phyloP scores from a whole-genome alignment of 345 rosid genomes.

The Bretschneidera sinensis region DNA sequence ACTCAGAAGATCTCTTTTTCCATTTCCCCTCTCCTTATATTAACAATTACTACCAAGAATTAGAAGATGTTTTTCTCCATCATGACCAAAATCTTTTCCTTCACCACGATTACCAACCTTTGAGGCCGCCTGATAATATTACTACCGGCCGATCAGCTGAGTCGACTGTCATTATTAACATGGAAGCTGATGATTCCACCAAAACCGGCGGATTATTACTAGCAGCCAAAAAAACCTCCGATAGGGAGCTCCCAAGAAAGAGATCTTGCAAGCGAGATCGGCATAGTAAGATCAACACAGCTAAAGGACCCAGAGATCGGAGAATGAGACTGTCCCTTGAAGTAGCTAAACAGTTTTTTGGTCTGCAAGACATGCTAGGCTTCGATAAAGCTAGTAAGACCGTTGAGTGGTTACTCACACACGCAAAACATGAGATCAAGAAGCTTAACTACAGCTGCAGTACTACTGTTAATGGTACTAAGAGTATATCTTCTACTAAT shows the following conservation, averaged over 20 bases:
- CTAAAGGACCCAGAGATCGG: conserved; percentile 75
- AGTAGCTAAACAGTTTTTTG: conserved; percentile 66
- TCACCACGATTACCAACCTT: no score
- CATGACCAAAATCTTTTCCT: conserved; percentile 25
- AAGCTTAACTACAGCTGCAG: conserved; percentile 29
- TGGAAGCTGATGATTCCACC: no score
- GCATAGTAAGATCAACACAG: conserved; percentile 85
- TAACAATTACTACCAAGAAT: conserved; percentile 30
- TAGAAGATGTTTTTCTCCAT: conserved; percentile 22
- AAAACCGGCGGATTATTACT: no score
- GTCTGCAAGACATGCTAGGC: conserved; percentile 77
- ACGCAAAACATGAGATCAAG: conserved; percentile 53
- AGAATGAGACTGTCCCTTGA: conserved; percentile 80
- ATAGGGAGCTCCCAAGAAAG: conserved; percentile 21
- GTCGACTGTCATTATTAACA: no score
- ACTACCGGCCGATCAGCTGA: no score
- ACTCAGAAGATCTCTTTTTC: conserved; percentile 29
- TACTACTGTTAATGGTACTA: conserved; percentile 9
- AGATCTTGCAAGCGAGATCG: conserved; percentile 56
- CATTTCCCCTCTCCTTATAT: conserved; percentile 46
- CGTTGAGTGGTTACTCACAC: conserved; percentile 71
- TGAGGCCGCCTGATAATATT: no score
- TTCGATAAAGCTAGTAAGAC: conserved; percentile 82
- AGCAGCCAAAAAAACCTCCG: neutral
- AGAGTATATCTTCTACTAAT: conserved; percentile 37